Conservation (phyloP, 106 monocot genomes). For the Alisma plantagoaquatica region DNA sequence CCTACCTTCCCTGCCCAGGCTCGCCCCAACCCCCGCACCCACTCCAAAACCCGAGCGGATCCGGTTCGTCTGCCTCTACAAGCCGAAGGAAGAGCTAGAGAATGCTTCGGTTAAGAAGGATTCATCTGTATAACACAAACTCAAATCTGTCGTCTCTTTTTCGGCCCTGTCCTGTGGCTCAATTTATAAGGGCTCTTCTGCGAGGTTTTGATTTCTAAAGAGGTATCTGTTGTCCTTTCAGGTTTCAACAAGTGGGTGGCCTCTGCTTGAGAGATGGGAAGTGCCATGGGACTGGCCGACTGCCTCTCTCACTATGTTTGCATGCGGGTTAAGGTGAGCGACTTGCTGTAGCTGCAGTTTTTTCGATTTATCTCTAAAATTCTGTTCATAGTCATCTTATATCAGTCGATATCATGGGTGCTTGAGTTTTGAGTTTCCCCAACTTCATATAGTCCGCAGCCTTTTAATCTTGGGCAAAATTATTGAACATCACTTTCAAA, state of each 20-base stretch:
- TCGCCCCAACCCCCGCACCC: too few species aligned
- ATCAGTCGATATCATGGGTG: too few species aligned
- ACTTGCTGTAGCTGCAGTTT: too few species aligned
- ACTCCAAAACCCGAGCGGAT: too few species aligned
- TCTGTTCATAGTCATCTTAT: too few species aligned
- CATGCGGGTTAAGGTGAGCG: slow-evolving; percentile 59
- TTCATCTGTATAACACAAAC: neutral
- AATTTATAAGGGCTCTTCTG: neutral
- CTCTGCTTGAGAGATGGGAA: slow-evolving; percentile 72
- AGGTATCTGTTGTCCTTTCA: slow-evolving; percentile 3
- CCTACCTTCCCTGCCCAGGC: too few species aligned
- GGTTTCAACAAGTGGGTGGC: slow-evolving; percentile 32
- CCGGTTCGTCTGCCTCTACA: slow-evolving; percentile 7
- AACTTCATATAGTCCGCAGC: too few species aligned
- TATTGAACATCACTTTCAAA: too few species aligned
- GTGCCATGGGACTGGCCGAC: slow-evolving; percentile 95
- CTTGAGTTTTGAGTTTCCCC: too few species aligned
- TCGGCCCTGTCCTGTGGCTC: neutral
- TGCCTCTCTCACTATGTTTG: slow-evolving; percentile 56
- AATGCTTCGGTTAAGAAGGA: neutral
- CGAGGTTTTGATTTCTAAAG: neutral
- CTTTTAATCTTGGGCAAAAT: too few species aligned
- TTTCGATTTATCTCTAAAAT: too few species aligned
- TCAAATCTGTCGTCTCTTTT: neutral
- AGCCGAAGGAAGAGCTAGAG: neutral